Conservation (phyloP, 768 basidiomycete species). For the Boletus rubroflammeus region DNA sequence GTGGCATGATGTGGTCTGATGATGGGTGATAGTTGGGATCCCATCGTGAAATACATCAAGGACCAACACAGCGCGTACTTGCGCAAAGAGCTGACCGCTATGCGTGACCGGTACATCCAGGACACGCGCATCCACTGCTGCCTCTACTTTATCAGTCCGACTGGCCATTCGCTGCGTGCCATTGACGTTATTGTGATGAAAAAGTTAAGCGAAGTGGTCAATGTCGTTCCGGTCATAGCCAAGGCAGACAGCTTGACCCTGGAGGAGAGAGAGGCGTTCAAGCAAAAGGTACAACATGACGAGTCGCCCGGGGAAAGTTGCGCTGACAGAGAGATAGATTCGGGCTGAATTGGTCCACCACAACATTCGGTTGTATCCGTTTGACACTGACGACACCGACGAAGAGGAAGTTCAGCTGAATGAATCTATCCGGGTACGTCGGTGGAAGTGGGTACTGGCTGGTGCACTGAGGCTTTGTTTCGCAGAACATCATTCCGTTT, state of each 20-base stretch:
- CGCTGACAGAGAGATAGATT: constrained; percentile 53
- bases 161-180: constrained; percentile 93
- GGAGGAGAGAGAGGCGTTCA: constrained; percentile 91
- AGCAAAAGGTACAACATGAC: constrained; percentile 63
- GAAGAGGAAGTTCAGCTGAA: constrained; percentile 91
- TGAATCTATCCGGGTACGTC: constrained; percentile 78
- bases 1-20: constrained; percentile 1
- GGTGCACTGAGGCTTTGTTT: background rate
- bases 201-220: constrained; percentile 97
- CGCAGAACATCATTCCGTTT: constrained; percentile 90
- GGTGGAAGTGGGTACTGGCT: background rate
- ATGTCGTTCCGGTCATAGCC: constrained; percentile 98
- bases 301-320: background rate
- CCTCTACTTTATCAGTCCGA: constrained; percentile 97
- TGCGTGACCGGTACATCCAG: constrained; percentile 97
- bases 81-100: constrained; percentile 97
- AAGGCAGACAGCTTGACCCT: constrained; percentile 93
- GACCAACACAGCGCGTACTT: constrained; percentile 99
- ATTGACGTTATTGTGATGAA: constrained; percentile 99
- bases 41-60: constrained; percentile 98
- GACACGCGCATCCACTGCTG: constrained; percentile 99
- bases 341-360: constrained; percentile 88
- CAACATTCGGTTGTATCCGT: constrained; percentile 94
- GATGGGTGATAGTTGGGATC: constrained; percentile 78
- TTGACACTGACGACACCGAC: constrained; percentile 94